phyloP scores from a whole-genome alignment of 768 basidiomycete genomes.

The Agaricus sinodeliciosus region DNA sequence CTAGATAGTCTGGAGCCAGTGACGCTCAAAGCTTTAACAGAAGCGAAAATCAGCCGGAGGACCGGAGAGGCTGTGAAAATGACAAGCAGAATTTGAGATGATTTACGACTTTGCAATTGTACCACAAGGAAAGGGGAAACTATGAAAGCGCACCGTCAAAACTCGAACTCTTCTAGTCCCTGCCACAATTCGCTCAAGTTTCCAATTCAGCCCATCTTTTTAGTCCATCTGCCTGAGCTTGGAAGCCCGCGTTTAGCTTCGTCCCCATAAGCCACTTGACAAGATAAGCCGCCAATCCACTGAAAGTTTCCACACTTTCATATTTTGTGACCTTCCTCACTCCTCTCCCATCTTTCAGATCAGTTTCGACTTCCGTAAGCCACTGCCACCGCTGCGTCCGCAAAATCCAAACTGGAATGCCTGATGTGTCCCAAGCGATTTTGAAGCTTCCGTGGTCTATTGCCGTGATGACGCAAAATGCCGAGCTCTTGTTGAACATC shows the following conservation, averaged over 20 bases:
- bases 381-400: constrained; percentile 58
- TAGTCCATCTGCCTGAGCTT: constrained; percentile 50
- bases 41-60: neutral
- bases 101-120: neutral
- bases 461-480: constrained; percentile 38
- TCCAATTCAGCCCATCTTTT: constrained; percentile 42
- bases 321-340: constrained; percentile 41
- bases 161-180: neutral
- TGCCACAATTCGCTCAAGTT: neutral
- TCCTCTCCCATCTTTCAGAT: constrained; percentile 35
- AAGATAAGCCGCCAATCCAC: constrained; percentile 47
- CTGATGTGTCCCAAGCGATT: constrained; percentile 46
- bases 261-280: constrained; percentile 36
- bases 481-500: constrained; percentile 28
- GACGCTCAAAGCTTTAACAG: no score
- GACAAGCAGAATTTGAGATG: neutral
- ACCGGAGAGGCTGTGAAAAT: neutral
- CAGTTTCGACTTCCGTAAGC: constrained; percentile 26
- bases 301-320: constrained; percentile 57
- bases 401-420: constrained; percentile 41
- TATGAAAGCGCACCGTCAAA: neutral
- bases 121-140: neutral
- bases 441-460: constrained; percentile 50
- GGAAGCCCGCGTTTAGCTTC: constrained; percentile 38
- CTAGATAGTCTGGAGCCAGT: no score